phyloP scores from a whole-genome alignment of 805 yeast species.

The Geotrichum ghanense region DNA sequence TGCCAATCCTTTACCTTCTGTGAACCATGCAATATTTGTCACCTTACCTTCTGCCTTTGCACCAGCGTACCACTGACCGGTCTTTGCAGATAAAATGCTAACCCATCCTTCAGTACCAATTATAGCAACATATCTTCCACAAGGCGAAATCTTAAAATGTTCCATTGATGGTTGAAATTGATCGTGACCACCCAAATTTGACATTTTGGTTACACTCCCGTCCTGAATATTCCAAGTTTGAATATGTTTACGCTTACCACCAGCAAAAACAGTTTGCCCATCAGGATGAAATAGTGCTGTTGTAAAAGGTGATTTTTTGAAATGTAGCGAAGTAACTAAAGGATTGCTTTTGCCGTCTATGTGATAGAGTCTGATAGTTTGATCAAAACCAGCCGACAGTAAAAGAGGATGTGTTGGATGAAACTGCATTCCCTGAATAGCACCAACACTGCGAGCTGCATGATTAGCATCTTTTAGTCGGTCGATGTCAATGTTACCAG shows the following conservation, averaged over 20 bases:
- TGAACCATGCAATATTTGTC: constrained; percentile 65
- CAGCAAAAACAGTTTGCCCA: constrained; percentile 54
- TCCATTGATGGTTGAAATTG: constrained; percentile 78
- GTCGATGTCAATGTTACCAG: constrained; percentile 60
- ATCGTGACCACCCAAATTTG: constrained; percentile 88
- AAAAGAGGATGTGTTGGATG: constrained; percentile 77
- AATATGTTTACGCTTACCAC: constrained; percentile 87
- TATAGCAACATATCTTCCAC: constrained; percentile 62
- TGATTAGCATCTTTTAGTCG: constrained; percentile 81
- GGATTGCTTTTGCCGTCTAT: constrained; percentile 79
- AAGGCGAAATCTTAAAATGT: constrained; percentile 63
- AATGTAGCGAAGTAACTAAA: constrained; percentile 70
- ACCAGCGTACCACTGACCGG: constrained; percentile 81
- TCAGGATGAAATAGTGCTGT: constrained; percentile 55
- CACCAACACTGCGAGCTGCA: constrained; percentile 57
- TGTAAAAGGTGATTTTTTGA: constrained; percentile 70
- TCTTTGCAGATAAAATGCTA: constrained; percentile 59
- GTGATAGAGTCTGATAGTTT: constrained; percentile 76
- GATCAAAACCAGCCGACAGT: constrained; percentile 86
- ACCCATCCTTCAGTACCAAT: constrained; percentile 88
- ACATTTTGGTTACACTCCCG: constrained; percentile 70
- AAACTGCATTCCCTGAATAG: constrained; percentile 76
- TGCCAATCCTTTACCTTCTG: constrained; percentile 35
- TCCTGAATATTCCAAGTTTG: constrained; percentile 79
- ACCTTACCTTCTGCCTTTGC: constrained; percentile 83